phyloP scores from a whole-genome alignment of 352 stramenopile genomes.

The Pythium phragmiticola region DNA sequence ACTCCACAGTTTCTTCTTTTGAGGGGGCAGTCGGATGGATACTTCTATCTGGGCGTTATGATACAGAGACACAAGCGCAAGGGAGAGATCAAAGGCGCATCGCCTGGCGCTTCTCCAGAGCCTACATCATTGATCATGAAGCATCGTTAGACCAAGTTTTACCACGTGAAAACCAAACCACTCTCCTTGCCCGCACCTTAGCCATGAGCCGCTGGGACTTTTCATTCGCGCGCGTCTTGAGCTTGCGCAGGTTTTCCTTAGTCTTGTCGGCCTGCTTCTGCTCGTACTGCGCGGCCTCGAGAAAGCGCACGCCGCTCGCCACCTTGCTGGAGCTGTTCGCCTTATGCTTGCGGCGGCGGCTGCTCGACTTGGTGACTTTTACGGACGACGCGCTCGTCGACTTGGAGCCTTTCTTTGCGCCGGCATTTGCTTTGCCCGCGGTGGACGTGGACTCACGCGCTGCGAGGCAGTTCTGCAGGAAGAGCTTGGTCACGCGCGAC shows the following conservation, averaged over 20 bases:
- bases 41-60: background rate
- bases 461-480: slow-evolving; percentile 57
- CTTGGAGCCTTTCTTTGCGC: slow-evolving; percentile 12
- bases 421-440: slow-evolving; percentile 19
- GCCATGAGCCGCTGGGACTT: slow-evolving; percentile 70
- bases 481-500: slow-evolving; percentile 68
- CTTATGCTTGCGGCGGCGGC: slow-evolving; percentile 22
- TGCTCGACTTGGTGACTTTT: slow-evolving; percentile 19
- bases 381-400: slow-evolving; percentile 9
- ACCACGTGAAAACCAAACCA: background rate
- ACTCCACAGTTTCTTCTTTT: background rate
- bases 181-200: slow-evolving; percentile 38
- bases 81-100: slow-evolving; percentile 5
- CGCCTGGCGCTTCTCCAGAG: slow-evolving; percentile 22
- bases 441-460: slow-evolving; percentile 20
- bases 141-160: background rate
- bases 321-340: slow-evolving; percentile 17
- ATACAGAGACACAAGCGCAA: slow-evolving; percentile 3
- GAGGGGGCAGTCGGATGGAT: too few relatives aligned
- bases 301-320: slow-evolving; percentile 38
- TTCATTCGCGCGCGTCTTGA: slow-evolving; percentile 46
- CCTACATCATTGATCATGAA: slow-evolving; percentile 9
- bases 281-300: slow-evolving; percentile 53
- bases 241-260: slow-evolving; percentile 60
- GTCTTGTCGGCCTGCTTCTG: slow-evolving; percentile 53